Conservation (phyloP, 2,329 filamentous ascomycete species). For the Aspergillus sp. region DNA sequence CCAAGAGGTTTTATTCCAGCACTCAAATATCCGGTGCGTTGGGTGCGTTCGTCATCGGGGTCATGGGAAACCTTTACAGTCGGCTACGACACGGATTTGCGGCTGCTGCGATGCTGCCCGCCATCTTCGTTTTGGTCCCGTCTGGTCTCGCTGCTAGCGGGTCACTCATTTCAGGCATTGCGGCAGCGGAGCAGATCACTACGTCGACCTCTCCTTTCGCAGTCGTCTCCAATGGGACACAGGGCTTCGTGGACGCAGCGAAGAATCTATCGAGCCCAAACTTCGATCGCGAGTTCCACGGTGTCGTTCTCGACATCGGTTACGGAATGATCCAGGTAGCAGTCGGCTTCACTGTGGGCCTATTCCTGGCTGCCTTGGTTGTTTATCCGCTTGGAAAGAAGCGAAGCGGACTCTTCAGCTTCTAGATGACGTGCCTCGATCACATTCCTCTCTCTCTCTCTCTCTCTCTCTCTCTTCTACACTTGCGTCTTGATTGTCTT, state of each 20-base stretch:
- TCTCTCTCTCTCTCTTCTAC: neutral
- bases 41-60: conserved; percentile 76
- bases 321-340: conserved; percentile 54
- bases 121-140: conserved; percentile 75
- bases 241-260: conserved; percentile 34
- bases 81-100: conserved; percentile 75
- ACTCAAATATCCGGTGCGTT: conserved; percentile 77
- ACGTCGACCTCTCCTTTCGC: conserved; percentile 34
- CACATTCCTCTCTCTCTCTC: too few relatives aligned
- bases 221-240: conserved; percentile 48
- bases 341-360: conserved; percentile 53
- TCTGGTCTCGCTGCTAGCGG: conserved; percentile 63
- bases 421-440: conserved; percentile 27
- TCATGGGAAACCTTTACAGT: conserved; percentile 78
- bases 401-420: conserved; percentile 52
- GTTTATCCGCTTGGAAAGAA: conserved; percentile 53
- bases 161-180: conserved; percentile 60
- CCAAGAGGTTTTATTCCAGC: conserved; percentile 67
- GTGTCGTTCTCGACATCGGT: conserved; percentile 48
- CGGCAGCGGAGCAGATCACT: conserved; percentile 58
- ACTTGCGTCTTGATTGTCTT: neutral
- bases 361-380: conserved; percentile 52
- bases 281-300: conserved; percentile 22
- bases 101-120: conserved; percentile 82
- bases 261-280: conserved; percentile 24